These are phyloP conservation scores for Raphanus hybrid DNA, from an alignment of 441 rosid genomes.

Conservation along the genomic window DNA sequence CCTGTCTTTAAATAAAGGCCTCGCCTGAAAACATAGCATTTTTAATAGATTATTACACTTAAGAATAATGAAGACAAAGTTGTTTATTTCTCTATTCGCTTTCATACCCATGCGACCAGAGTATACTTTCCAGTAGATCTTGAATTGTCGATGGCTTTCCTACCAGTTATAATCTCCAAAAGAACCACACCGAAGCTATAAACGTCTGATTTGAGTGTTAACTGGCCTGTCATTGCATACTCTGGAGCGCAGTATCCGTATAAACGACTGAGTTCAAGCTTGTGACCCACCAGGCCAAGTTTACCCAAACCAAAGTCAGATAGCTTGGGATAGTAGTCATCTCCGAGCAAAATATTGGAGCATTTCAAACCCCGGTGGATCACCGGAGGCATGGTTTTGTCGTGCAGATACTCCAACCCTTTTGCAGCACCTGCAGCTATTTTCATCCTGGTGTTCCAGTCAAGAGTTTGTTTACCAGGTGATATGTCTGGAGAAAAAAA, in stretches of 20 bases:
- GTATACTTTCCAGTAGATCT: conserved; percentile 55
- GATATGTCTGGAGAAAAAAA: conserved; percentile 48
- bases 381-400: conserved; percentile 61
- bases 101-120: conserved; percentile 71
- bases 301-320: conserved; percentile 74
- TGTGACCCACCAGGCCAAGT: conserved; percentile 66
- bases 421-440: conserved; percentile 71
- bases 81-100: background rate
- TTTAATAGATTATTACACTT: conserved; percentile 2
- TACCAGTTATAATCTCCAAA: conserved; percentile 66
- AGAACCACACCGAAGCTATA: conserved; percentile 71
- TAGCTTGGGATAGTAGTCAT: conserved; percentile 63
- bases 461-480: conserved; percentile 52
- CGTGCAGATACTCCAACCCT: conserved; percentile 72
- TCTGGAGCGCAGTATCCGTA: conserved; percentile 73
- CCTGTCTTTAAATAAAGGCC: conserved; percentile 61
- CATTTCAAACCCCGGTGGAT: conserved; percentile 67
- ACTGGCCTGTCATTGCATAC: conserved; percentile 73
- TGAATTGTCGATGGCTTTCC: conserved; percentile 60
- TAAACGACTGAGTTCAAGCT: conserved; percentile 62
- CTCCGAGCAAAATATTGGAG: conserved; percentile 61
- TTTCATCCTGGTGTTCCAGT: conserved; percentile 66
- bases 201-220: conserved; percentile 67
- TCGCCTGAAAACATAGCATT: conserved; percentile 49
- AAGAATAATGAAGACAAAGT: background rate